Evolutionary conservation across 2,329 filamentous ascomycete genomes (phyloP).

Genomic region (Fusarium foetens): DNA sequence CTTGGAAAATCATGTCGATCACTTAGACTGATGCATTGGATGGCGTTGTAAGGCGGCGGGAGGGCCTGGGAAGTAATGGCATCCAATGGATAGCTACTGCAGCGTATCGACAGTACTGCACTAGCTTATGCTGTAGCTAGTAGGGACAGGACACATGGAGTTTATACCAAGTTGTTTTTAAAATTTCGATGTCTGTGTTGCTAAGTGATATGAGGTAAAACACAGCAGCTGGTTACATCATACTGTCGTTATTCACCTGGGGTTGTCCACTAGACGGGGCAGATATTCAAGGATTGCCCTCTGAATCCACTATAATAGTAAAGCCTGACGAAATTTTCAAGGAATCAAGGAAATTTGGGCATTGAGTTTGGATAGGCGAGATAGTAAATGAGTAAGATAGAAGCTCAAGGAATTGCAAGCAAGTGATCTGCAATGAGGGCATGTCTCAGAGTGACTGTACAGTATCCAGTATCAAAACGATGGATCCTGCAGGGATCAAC

Average conservation of each 20-base stretch:
- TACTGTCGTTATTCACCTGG: slow-evolving; percentile 10
- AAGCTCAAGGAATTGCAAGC: neutral
- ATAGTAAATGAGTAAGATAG: neutral
- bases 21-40: slow-evolving; percentile 22
- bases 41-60: slow-evolving; percentile 26
- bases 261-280: slow-evolving; percentile 2
- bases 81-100: neutral
- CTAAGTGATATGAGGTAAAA: neutral
- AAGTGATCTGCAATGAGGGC: neutral
- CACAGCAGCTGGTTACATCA: slow-evolving; percentile 15
- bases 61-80: neutral
- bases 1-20: slow-evolving; percentile 12
- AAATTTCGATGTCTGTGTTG: neutral
- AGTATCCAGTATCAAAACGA: neutral
- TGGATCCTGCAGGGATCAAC: slow-evolving; percentile 9
- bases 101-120: neutral
- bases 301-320: slow-evolving; percentile 14
- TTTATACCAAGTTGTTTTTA: slow-evolving; percentile 12
- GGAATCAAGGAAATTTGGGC: slow-evolving; percentile 6
- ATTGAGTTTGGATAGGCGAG: neutral
- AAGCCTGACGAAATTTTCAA: slow-evolving; percentile 2
- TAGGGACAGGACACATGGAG: slow-evolving; percentile 8
- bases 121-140: neutral
- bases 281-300: neutral
- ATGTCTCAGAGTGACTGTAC: neutral